These are phyloP conservation scores for Kurtzmaniella fragi DNA, from an alignment of 805 yeast species.

Conservation along the genomic window DNA sequence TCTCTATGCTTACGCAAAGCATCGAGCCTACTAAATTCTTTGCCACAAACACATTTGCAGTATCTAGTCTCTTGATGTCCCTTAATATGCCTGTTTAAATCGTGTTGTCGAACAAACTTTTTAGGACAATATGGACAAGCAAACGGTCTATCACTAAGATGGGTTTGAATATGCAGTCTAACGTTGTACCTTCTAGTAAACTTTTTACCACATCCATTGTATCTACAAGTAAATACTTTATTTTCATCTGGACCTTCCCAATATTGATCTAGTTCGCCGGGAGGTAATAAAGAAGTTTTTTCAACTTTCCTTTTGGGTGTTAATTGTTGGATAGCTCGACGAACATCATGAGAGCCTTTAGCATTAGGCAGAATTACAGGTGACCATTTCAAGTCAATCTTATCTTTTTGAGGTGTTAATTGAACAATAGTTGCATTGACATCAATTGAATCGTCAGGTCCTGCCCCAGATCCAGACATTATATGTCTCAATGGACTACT, in stretches of 20 bases:
- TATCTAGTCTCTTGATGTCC: constrained; percentile 74
- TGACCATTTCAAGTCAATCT: constrained; percentile 37
- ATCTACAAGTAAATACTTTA: constrained; percentile 69
- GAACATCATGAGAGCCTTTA: constrained; percentile 17
- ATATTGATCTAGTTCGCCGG: constrained; percentile 82
- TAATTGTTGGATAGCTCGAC: constrained; percentile 34
- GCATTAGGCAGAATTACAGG: constrained; percentile 38
- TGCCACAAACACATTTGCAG: constrained; percentile 84
- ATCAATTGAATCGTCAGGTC: constrained; percentile 29
- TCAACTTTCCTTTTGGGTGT: constrained; percentile 46
- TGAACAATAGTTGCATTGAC: constrained; percentile 37
- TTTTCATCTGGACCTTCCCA: constrained; percentile 76
- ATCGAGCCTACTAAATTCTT: constrained; percentile 84
- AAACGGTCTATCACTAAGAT: constrained; percentile 90
- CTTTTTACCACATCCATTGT: constrained; percentile 70
- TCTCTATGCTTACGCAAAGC: constrained; percentile 78
- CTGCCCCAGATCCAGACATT: too few species aligned
- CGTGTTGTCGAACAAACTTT: constrained; percentile 93
- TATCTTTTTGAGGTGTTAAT: constrained; percentile 33
- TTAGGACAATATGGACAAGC: constrained; percentile 73
- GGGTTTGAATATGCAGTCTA: constrained; percentile 95
- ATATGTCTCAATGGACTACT: constrained; percentile 16
- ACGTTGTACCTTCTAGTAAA: constrained; percentile 89
- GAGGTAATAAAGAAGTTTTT: constrained; percentile 70
- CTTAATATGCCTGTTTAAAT: constrained; percentile 81